Conservation (phyloP, 2,329 filamentous ascomycete genomes). For the Colletotrichum sp. region DNA sequence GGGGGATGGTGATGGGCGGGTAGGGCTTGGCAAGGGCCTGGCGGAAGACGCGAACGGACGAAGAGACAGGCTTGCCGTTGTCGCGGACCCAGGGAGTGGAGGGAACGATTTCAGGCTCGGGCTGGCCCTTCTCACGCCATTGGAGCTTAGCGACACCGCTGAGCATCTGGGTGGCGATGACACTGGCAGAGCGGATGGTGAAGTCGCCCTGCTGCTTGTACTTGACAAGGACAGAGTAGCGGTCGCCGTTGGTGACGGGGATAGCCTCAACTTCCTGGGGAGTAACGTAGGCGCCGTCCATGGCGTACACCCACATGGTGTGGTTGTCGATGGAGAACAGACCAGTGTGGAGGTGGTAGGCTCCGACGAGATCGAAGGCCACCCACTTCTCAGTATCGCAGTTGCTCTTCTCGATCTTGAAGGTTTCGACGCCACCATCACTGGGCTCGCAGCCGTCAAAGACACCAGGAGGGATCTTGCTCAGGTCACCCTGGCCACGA, state of each 20-base stretch:
- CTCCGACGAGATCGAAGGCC: constrained; percentile 61
- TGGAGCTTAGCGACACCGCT: constrained; percentile 55
- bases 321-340: constrained; percentile 57
- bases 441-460: constrained; percentile 54
- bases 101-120: constrained; percentile 8
- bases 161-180: constrained; percentile 58
- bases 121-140: constrained; percentile 28
- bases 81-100: constrained; percentile 54
- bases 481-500: constrained; percentile 33
- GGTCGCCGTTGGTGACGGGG: constrained; percentile 54
- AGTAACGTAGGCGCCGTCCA: constrained; percentile 59
- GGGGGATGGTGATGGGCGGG: constrained; percentile 47
- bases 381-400: constrained; percentile 50
- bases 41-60: constrained; percentile 48
- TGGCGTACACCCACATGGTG: constrained; percentile 57
- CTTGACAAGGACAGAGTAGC: constrained; percentile 56
- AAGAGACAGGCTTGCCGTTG: constrained; percentile 46
- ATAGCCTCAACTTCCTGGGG: constrained; percentile 41
- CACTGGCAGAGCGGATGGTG: constrained; percentile 57
- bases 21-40: constrained; percentile 49
- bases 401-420: constrained; percentile 33
- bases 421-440: constrained; percentile 45
- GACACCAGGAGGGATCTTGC: constrained; percentile 43
- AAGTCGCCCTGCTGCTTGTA: constrained; percentile 54
- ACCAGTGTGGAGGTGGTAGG: constrained; percentile 50